A percentile compares a stretch with the other conserved stretches of the same genome.
Evolutionary conservation across 345 rosid species (phyloP).

Genomic region (Brassica carinata): DNA sequence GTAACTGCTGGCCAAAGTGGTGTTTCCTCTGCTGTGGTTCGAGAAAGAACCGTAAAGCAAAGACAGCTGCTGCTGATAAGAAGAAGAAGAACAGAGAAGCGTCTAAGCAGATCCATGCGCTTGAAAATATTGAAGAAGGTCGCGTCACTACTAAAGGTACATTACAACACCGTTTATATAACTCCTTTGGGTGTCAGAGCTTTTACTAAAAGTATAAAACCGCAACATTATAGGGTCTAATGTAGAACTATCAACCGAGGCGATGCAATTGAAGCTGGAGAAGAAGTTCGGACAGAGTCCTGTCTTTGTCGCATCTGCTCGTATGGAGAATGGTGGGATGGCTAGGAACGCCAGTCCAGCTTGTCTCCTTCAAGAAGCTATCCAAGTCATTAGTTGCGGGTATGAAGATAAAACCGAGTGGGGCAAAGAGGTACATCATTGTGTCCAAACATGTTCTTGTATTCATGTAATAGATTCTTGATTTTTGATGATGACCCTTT

Average conservation of each 20-base stretch:
- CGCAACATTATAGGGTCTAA: constrained; percentile 42
- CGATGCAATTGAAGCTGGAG: constrained; percentile 73
- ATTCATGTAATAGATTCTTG: constrained; percentile 8
- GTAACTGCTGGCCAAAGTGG: constrained; percentile 99
- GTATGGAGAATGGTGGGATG: constrained; percentile 80
- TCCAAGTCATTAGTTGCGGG: constrained; percentile 98
- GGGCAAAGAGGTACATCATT: constrained; percentile 90
- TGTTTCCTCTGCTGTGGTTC: constrained; percentile 75
- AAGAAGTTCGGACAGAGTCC: constrained; percentile 98
- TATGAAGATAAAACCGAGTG: constrained; percentile 99
- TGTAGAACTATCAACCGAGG: constrained; percentile 61
- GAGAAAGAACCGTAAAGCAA: constrained; percentile 74
- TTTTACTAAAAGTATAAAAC: constrained; percentile 40
- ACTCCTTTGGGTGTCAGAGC: not conserved
- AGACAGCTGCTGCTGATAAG: constrained; percentile 58
- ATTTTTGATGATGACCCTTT: constrained; percentile 2
- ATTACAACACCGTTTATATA: constrained; percentile 14
- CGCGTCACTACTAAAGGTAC: constrained; percentile 29
- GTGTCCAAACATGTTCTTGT: not conserved
- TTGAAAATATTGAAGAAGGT: constrained; percentile 92
- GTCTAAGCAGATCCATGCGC: constrained; percentile 95
- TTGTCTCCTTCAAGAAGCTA: constrained; percentile 86
- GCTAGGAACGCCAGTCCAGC: constrained; percentile 76
- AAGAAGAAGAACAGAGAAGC: constrained; percentile 83
- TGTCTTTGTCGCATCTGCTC: constrained; percentile 79